Percentiles rank a stretch among this genome's conserved stretches.
phyloP scores from a whole-genome alignment of 2,329 filamentous ascomycete genomes.

The Neonectria coccinea region DNA sequence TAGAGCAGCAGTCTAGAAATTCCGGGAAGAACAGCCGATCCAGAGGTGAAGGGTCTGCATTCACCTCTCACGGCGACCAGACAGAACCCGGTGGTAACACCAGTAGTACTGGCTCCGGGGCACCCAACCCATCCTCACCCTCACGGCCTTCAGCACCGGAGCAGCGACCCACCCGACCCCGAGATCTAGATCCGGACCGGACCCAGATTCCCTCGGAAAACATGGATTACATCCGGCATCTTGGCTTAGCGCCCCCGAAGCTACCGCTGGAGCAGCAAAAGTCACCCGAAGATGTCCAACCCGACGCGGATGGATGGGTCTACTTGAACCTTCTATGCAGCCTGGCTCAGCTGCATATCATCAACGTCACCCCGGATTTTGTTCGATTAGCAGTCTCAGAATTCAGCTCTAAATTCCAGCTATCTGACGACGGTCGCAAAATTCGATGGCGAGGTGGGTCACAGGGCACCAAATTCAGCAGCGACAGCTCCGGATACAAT shows the following conservation, averaged over 20 bases:
- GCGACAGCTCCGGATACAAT: conserved; percentile 68
- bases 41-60: conserved; percentile 58
- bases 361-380: conserved; percentile 84
- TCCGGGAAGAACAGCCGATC: conserved; percentile 56
- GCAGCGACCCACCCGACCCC: conserved; percentile 80
- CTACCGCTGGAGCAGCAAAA: conserved; percentile 56
- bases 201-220: conserved; percentile 81
- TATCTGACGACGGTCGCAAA: conserved; percentile 82
- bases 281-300: conserved; percentile 60
- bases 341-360: conserved; percentile 85
- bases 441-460: conserved; percentile 81
- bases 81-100: conserved; percentile 57
- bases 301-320: conserved; percentile 80
- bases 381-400: conserved; percentile 78
- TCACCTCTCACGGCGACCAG: conserved; percentile 62
- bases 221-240: conserved; percentile 81
- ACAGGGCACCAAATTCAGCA: conserved; percentile 73
- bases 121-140: conserved; percentile 56
- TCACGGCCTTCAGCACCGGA: conserved; percentile 62
- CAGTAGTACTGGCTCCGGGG: conserved; percentile 47
- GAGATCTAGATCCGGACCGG: conserved; percentile 83
- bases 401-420: conserved; percentile 79
- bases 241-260: conserved; percentile 74
- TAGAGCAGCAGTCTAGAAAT: conserved; percentile 44
- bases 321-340: conserved; percentile 85